Evolutionary conservation across 768 basidiomycete species (phyloP).

Genomic region (Termitomyces sp.): DNA sequence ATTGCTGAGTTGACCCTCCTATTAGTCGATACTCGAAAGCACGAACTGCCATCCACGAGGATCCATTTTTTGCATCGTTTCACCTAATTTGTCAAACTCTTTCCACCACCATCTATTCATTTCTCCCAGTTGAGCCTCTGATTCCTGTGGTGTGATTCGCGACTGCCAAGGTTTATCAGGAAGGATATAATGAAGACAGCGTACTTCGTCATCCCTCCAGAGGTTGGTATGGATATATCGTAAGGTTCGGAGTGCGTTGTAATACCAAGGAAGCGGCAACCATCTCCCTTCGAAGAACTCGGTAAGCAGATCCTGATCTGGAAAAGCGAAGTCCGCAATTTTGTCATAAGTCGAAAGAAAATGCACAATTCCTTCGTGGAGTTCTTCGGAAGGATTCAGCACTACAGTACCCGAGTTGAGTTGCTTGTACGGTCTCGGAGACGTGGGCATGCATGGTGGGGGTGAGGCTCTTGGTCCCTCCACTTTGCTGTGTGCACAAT

Average conservation of each 20-base stretch:
- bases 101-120: conserved; percentile 82
- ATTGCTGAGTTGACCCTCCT: conserved; percentile 4
- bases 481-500: conserved; percentile 76
- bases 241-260: conserved; percentile 91
- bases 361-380: conserved; percentile 46
- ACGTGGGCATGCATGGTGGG: conserved; percentile 25
- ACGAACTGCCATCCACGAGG: conserved; percentile 46
- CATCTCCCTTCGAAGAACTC: conserved; percentile 74
- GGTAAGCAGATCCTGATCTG: conserved; percentile 91
- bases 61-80: conserved; percentile 38
- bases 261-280: conserved; percentile 78
- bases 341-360: conserved; percentile 44
- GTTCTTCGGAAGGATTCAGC: conserved; percentile 61
- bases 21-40: conserved; percentile 39
- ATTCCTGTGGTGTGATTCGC: conserved; percentile 34
- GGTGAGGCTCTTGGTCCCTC: conserved; percentile 37
- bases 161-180: conserved; percentile 82
- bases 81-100: conserved; percentile 41
- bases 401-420: conserved; percentile 91
- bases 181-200: conserved; percentile 84
- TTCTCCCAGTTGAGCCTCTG: conserved; percentile 38
- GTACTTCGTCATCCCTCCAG: conserved; percentile 85
- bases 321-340: conserved; percentile 51
- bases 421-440: conserved; percentile 72
- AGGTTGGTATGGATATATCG: conserved; percentile 61